Evolutionary conservation across 768 basidiomycete species (phyloP), one percentile per base, ranked within the genome.

Genomic region (Suillus variegatus): DNA sequence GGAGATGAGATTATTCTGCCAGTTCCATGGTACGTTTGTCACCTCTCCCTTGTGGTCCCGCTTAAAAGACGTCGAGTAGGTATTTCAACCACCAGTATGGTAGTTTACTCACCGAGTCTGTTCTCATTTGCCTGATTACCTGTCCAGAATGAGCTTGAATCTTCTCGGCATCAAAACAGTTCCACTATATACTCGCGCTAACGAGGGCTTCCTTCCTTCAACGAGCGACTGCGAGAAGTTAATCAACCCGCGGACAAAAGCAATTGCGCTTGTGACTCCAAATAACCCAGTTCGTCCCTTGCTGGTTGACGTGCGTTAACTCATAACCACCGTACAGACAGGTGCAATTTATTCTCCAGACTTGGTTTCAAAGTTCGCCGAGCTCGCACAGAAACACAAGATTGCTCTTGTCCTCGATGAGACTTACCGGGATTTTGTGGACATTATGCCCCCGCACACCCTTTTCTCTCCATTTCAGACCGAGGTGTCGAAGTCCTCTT

Each of bases 351-450:
- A 93, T 69, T 75, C 89, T 0, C 82, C 85, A 0, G 70, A 75
- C 0, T 80, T 92, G 6, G 75, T 95, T 32, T 74, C 79, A 0
- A 77, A 84, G 6, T 95, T 94, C 68, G 83, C 84, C 2, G 68
- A 78, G 0, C 83, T 95, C 3, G 90, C 92, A 0, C 76, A 71
- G 25, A 77, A 82, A 60, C 74, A 81, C 35, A 79, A 81, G 1
- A 70, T 94, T 20, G 88, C 92, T 0, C 82, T 95, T 28, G 82
- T 95, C 44, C 58, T 96, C n/a, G 94, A 96, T 75, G 93, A 94
- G 77, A 95, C 94, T 1, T 96, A 96, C 75, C 84, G 93, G 14
- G 93, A 95, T 73, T 94, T 95, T 71, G 78, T 88, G 51, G 74
- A 84, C n/a, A 71, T 76, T 6, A 69, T 69, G 22, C 76, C 79